Evolutionary conservation across 192 early-diverging fungal genomes (phyloP).

Genomic region (Coemansia sp.): DNA sequence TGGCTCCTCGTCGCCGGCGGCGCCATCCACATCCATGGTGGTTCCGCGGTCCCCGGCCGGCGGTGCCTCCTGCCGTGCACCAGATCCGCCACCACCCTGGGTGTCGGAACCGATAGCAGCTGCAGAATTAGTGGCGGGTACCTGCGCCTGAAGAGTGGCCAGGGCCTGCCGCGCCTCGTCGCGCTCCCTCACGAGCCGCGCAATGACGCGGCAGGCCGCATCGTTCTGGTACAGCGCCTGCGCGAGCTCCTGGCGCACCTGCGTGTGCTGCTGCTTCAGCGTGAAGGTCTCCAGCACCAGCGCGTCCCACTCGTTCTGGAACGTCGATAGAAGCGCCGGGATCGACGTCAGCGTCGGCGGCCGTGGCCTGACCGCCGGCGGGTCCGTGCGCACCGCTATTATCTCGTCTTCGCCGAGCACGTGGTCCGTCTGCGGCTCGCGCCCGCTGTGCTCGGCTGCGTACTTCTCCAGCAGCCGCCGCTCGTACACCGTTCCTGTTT

Average conservation of each 20-base stretch:
- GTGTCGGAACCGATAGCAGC: neutral
- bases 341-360: slow-evolving; percentile 90
- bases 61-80: neutral
- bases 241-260: slow-evolving; percentile 87
- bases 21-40: slow-evolving; percentile 36
- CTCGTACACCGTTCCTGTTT: slow-evolving; percentile 87
- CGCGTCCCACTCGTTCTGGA: slow-evolving; percentile 98
- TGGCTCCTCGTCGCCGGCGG: neutral
- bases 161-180: slow-evolving; percentile 79
- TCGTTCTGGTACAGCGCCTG: slow-evolving; percentile 96
- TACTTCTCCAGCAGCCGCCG: slow-evolving; percentile 84
- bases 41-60: neutral
- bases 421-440: slow-evolving; percentile 80
- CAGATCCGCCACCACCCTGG: neutral
- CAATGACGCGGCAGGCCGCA: slow-evolving; percentile 93
- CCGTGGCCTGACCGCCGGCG: slow-evolving; percentile 71
- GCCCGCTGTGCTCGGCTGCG: slow-evolving; percentile 71
- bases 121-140: neutral
- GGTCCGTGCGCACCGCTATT: slow-evolving; percentile 19
- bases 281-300: slow-evolving; percentile 91
- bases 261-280: slow-evolving; percentile 89
- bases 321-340: slow-evolving; percentile 78
- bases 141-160: slow-evolving; percentile 25
- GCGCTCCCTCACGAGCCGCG: slow-evolving; percentile 84
- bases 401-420: slow-evolving; percentile 54